Base-by-base conservation (phyloP, 495 filamentous ascomycete genomes). In the Penicillium soppii region DNA sequence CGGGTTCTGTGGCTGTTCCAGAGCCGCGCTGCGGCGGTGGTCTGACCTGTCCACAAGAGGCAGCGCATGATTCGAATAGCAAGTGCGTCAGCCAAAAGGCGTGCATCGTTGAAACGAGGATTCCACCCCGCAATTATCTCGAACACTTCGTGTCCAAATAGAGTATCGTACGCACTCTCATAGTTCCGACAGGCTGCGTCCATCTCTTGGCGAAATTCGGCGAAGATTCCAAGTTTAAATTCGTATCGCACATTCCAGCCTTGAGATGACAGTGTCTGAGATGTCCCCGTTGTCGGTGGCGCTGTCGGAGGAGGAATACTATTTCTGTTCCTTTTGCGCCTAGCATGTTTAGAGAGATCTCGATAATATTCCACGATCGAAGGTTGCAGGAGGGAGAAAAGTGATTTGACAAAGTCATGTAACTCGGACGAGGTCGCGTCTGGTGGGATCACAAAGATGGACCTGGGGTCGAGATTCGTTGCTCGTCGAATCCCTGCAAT, bases 171-270 rank as follows among this genome's bases (percentile, higher is more conserved):
- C 6, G 90, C 89, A 59, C 84, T 83, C 57, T 91, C 88, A 55
- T 88, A 96, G 46, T 88, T 91, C 25, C 89, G 81, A 42, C 85
- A 73, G 0, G 92, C 91, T 23, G 80, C 83, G 58, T 96, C 91
- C 81, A 92, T 89, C 60, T 97, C 92, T 61, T 90, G 86, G 10
- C 92, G 82, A 53, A 90, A 96, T 62, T 96, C 91, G 26, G 92
- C 90, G 61, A 96, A 89, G 1, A 95, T 75, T 7, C 89, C 92
- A 22, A 90, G 79, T 61, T 97, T 97, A 72, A 92, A 91, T 59
- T 97, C 92, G 63, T 95, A 96, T 2, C 92, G 86, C 17, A 90
- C 84, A 65, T 86, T 90, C 92, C 92, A 97, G 4, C 88, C 90
- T 47, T 89, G 86, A 9, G 83, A 76, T n/a, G 90, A 88, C 16